These are phyloP conservation scores for Pythium dissotocum DNA, from an alignment of 352 stramenopile genomes.

Conservation along the genomic window DNA sequence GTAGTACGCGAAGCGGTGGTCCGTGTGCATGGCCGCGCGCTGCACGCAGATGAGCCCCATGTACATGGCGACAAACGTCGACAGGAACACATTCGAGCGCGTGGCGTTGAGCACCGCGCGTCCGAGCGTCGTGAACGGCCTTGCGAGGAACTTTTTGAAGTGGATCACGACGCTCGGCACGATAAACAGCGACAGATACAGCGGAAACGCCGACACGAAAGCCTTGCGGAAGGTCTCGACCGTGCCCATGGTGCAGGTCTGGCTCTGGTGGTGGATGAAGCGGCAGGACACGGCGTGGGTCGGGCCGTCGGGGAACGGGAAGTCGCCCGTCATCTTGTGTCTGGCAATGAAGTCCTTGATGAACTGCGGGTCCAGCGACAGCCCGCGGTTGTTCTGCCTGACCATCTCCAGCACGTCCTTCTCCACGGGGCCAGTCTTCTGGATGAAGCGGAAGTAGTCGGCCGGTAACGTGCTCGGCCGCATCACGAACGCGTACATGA, in stretches of 20 bases:
- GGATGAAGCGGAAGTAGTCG: slow-evolving; percentile 86
- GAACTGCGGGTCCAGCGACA: slow-evolving; percentile 40
- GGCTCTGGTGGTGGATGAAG: slow-evolving; percentile 56
- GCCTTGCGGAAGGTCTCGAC: slow-evolving; percentile 57
- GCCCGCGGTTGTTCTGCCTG: slow-evolving; percentile 54
- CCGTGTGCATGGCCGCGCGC: slow-evolving; percentile 45
- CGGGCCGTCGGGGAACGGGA: slow-evolving; percentile 32
- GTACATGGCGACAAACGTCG: slow-evolving; percentile 75
- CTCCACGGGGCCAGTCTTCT: slow-evolving; percentile 67
- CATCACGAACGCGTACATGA: slow-evolving; percentile 90
- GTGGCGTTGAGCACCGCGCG: slow-evolving; percentile 64
- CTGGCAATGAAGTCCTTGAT: slow-evolving; percentile 45
- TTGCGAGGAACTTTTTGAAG: slow-evolving; percentile 76
- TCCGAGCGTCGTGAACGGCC: slow-evolving; percentile 52
- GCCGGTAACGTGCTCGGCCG: slow-evolving; percentile 61
- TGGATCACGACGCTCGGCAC: slow-evolving; percentile 80
- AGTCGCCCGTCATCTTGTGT: slow-evolving; percentile 34
- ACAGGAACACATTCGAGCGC: slow-evolving; percentile 75
- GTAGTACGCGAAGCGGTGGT: slow-evolving; percentile 83
- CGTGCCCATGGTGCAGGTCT: slow-evolving; percentile 49
- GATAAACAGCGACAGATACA: slow-evolving; percentile 87
- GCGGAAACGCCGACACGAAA: slow-evolving; percentile 68
- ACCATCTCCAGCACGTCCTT: slow-evolving; percentile 66
- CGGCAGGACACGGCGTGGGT: slow-evolving; percentile 53
- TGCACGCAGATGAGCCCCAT: slow-evolving; percentile 67